phyloP scores from a whole-genome alignment of 192 early-diverging fungal species.

The Linnemannia schmuckeri region DNA sequence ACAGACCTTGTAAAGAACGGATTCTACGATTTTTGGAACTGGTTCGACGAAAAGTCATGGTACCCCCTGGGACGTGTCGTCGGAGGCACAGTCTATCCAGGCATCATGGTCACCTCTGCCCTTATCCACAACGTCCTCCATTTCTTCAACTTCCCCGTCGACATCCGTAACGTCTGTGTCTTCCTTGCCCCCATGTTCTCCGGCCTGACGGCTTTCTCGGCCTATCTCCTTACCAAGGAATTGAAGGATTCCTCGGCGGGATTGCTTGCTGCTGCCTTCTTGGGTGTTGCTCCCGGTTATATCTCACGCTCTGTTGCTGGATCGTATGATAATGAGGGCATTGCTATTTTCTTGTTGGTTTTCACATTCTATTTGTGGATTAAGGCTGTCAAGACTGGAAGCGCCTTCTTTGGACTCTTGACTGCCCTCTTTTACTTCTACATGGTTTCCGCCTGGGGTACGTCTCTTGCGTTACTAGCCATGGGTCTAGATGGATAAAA shows the following conservation, averaged over 20 bases:
- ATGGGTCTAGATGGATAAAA: neutral
- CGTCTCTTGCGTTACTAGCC: conserved; percentile 2
- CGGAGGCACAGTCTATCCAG: conserved; percentile 99
- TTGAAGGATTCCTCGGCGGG: conserved; percentile 94
- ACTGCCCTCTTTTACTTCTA: conserved; percentile 98
- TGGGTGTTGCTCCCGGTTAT: conserved; percentile 98
- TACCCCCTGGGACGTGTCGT: conserved; percentile 99
- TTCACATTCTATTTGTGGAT: conserved; percentile 99
- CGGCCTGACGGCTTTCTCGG: conserved; percentile 94
- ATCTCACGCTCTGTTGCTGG: conserved; percentile 99
- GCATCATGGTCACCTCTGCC: conserved; percentile 98
- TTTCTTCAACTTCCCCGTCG: conserved; percentile 93
- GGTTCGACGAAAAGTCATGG: conserved; percentile 99
- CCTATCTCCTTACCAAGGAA: conserved; percentile 94
- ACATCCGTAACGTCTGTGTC: conserved; percentile 99
- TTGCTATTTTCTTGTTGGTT: conserved; percentile 99
- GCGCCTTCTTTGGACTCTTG: conserved; percentile 87
- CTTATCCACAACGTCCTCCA: conserved; percentile 95
- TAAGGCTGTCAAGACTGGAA: conserved; percentile 95
- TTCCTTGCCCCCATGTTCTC: conserved; percentile 98
- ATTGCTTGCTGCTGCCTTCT: conserved; percentile 96
- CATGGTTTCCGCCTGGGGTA: conserved; percentile 99
- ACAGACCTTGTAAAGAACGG: conserved; percentile 90
- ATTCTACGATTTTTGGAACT: conserved; percentile 99
- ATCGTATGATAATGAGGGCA: conserved; percentile 99